Conservation (phyloP, 2,329 filamentous ascomycete genomes). For the Fusarium xylarioides region DNA sequence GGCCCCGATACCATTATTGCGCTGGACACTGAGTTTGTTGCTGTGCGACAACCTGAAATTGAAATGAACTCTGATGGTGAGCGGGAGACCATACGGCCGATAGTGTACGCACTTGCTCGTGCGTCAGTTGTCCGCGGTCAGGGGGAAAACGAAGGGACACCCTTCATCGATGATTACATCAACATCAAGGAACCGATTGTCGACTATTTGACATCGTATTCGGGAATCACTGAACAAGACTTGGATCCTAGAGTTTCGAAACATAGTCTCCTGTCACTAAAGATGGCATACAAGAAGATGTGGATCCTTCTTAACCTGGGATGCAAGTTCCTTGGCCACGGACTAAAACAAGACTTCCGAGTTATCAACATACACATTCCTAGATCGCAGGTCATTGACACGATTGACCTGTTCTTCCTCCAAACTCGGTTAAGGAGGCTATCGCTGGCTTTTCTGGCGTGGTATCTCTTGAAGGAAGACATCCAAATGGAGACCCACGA, state of each 20-base stretch:
- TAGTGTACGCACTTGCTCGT: conserved; percentile 89
- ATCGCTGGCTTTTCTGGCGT: conserved; percentile 89
- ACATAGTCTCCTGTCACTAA: conserved; percentile 87
- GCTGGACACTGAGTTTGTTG: conserved; percentile 96
- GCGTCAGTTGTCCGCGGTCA: conserved; percentile 88
- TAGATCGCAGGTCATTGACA: conserved; percentile 89
- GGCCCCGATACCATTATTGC: conserved; percentile 80
- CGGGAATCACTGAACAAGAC: conserved; percentile 87
- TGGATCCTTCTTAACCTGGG: conserved; percentile 96
- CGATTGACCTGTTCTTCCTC: conserved; percentile 89
- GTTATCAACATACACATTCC: conserved; percentile 98
- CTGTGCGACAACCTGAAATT: conserved; percentile 90
- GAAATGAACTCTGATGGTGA: conserved; percentile 96
- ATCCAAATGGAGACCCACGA: conserved; percentile 95
- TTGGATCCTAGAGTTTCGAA: conserved; percentile 80
- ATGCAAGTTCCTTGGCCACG: conserved; percentile 93
- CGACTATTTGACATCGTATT: conserved; percentile 94
- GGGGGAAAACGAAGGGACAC: conserved; percentile 79
- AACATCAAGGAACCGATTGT: conserved; percentile 89
- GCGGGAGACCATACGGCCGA: conserved; percentile 87
- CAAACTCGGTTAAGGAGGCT: conserved; percentile 84
- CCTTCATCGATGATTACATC: conserved; percentile 98
- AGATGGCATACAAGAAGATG: conserved; percentile 95
- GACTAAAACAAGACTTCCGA: conserved; percentile 93
- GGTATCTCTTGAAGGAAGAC: conserved; percentile 89